Percentiles rank a stretch among this genome's conserved stretches.
Evolutionary conservation across 768 basidiomycete species (phyloP).

Genomic region (Baorangia bicolor): DNA sequence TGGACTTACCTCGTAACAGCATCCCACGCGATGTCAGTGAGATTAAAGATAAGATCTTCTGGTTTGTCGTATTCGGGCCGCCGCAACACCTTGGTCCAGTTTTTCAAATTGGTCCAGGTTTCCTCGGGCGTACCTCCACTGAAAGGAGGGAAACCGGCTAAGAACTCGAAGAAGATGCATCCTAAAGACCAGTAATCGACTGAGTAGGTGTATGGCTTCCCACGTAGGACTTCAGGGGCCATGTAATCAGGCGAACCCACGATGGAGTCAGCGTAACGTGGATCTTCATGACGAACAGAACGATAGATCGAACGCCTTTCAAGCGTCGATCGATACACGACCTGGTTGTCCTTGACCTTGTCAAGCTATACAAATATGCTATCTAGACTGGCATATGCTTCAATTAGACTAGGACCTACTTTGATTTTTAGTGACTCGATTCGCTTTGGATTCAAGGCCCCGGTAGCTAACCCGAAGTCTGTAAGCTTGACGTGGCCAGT

Average conservation of each 20-base stretch:
- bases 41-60: constrained; percentile 95
- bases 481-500: constrained; percentile 97
- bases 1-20: constrained; percentile 74
- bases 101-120: constrained; percentile 98
- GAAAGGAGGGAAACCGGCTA: constrained; percentile 97
- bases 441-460: constrained; percentile 88
- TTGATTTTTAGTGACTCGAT: constrained; percentile 95
- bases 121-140: constrained; percentile 94
- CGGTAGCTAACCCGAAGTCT: constrained; percentile 97
- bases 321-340: constrained; percentile 87
- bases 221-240: constrained; percentile 92
- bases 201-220: constrained; percentile 91
- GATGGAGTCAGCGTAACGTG: constrained; percentile 94
- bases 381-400: neutral
- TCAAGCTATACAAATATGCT: constrained; percentile 62
- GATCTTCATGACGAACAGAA: constrained; percentile 85
- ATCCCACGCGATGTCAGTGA: constrained; percentile 92
- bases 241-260: constrained; percentile 99
- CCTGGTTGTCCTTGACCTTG: constrained; percentile 90
- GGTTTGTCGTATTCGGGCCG: constrained; percentile 94
- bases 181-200: constrained; percentile 99
- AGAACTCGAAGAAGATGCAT: constrained; percentile 96
- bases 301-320: constrained; percentile 95
- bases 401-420: constrained; percentile 44
- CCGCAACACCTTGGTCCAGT: constrained; percentile 92